phyloP scores from a whole-genome alignment of 1,284 basidiomycete genomes.

The Melanopsichium pennsylvanicum region DNA sequence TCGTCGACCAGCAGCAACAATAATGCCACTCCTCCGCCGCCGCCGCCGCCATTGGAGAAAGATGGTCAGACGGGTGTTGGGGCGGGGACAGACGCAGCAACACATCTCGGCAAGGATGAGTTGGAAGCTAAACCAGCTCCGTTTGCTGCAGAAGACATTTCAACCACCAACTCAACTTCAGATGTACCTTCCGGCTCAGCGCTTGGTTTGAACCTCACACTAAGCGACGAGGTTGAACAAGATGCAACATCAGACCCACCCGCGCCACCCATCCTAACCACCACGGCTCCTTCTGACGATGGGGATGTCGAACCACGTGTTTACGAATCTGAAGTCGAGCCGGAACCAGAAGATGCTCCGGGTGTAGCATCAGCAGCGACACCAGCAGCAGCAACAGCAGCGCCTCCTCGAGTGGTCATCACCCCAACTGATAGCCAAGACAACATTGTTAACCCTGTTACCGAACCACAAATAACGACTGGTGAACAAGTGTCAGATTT shows the following conservation, averaged over 20 bases:
- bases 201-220: conserved; percentile 15
- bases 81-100: not conserved
- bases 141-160: conserved; percentile 8
- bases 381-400: not conserved
- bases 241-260: too few species aligned
- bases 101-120: not conserved
- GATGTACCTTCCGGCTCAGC: conserved; percentile 19
- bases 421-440: conserved; percentile 30
- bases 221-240: too few species aligned
- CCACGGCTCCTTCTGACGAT: conserved; percentile 32
- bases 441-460: too few species aligned
- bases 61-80: conserved; percentile 1
- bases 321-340: not conserved
- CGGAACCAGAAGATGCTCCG: not conserved
- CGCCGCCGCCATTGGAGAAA: conserved; percentile 18
- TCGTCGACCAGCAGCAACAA: not conserved
- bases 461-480: too few species aligned
- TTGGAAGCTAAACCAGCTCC: not conserved
- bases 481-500: too few species aligned
- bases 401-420: conserved; percentile 32
- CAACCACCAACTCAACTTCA: not conserved
- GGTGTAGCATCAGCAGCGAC: not conserved
- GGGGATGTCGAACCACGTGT: not conserved
- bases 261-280: conserved; percentile 41
- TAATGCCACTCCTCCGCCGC: conserved; percentile 9